Conservation (phyloP, 169 alveolate species). For the Plasmodium reichenowi region DNA sequence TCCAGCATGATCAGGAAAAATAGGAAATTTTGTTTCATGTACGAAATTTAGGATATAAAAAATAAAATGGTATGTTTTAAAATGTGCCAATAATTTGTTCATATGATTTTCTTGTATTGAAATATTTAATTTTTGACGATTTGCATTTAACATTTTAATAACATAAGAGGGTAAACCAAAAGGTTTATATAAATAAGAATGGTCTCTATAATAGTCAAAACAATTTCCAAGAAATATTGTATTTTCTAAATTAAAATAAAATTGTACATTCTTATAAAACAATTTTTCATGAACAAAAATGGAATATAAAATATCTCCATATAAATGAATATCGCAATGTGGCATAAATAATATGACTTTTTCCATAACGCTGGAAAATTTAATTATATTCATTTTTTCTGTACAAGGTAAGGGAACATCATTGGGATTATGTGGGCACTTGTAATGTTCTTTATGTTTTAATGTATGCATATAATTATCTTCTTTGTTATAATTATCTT, state of each 20-base stretch:
- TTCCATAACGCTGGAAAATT: background rate
- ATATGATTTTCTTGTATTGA: background rate
- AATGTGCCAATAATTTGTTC: conserved; percentile 2
- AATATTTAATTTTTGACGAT: background rate
- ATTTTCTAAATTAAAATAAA: conserved; percentile 26
- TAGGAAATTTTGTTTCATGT: conserved; percentile 34
- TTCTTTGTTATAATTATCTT: too few species aligned
- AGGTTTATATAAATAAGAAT: conserved; percentile 32
- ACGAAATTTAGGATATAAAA: conserved; percentile 36
- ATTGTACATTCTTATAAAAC: conserved; percentile 20
- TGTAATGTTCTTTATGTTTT: background rate
- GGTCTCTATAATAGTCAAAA: conserved; percentile 57
- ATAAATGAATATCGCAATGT: conserved; percentile 56
- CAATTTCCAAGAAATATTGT: conserved; percentile 41
- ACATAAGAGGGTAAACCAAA: conserved; percentile 34
- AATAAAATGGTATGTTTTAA: conserved; percentile 40
- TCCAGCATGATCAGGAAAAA: conserved; percentile 21
- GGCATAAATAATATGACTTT: conserved; percentile 52
- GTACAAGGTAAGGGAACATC: too few species aligned
- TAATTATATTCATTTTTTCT: background rate
- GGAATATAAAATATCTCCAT: conserved; percentile 45
- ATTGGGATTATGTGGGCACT: too few species aligned
- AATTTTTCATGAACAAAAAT: conserved; percentile 33
- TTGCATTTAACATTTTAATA: conserved; percentile 17
- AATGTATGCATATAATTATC: background rate